phyloP scores from a whole-genome alignment of 1,284 basidiomycete genomes.

The Ganoderma leucocontextum region DNA sequence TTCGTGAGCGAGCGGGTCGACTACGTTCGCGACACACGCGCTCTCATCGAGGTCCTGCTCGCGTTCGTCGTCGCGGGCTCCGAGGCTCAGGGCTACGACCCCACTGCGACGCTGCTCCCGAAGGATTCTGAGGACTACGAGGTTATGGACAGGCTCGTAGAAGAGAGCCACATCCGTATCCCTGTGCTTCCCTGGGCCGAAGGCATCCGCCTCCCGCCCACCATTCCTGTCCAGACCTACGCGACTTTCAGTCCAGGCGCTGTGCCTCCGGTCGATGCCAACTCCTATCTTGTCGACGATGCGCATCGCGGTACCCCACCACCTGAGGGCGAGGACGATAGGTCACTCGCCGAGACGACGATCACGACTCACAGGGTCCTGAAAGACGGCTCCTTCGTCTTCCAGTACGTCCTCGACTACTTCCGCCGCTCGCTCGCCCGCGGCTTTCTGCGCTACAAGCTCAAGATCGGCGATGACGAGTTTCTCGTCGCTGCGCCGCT shows the following conservation, averaged over 20 bases:
- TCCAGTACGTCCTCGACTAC: not conserved
- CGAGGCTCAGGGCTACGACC: constrained; percentile 9
- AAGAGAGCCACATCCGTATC: not conserved
- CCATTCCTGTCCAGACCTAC: too few relatives aligned
- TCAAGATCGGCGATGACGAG: not conserved
- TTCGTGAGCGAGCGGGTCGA: constrained; percentile 10
- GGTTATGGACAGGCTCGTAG: not conserved
- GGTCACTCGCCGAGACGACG: not conserved
- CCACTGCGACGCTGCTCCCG: not conserved
- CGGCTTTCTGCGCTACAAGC: constrained; percentile 7
- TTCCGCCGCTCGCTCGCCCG: constrained; percentile 6
- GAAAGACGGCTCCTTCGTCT: not conserved
- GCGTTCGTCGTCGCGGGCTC: constrained; percentile 1
- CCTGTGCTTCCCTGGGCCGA: not conserved
- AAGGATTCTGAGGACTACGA: constrained; percentile 5
- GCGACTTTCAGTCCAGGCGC: too few relatives aligned
- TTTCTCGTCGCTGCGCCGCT: constrained; percentile 17
- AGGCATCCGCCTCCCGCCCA: not conserved
- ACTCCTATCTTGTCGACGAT: not conserved
- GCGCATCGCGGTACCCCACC: not conserved
- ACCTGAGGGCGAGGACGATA: too few relatives aligned
- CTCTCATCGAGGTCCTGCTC: constrained; percentile 1
- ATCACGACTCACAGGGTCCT: not conserved
- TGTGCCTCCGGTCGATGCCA: not conserved
- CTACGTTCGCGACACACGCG: constrained; percentile 1